Evolutionary conservation across 768 basidiomycete genomes (phyloP).

Genomic region (Lactarius sanguifluus): DNA sequence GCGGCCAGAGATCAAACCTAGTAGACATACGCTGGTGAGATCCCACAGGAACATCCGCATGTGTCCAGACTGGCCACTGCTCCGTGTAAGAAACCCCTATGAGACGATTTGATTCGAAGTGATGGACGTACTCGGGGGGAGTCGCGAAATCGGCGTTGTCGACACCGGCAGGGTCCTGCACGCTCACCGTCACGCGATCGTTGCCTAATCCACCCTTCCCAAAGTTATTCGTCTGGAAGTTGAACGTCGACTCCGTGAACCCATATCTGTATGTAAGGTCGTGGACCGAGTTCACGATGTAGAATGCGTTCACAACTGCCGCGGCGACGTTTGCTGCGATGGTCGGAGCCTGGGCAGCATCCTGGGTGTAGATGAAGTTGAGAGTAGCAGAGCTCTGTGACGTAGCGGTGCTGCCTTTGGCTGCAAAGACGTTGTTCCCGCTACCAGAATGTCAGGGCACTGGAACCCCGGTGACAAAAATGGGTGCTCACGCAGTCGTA

Average conservation of each 20-base stretch:
- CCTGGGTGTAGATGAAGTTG: slow-evolving; percentile 44
- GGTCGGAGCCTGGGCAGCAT: slow-evolving; percentile 40
- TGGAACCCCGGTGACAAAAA: neutral
- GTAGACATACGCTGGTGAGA: slow-evolving; percentile 33
- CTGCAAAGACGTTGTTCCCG: slow-evolving; percentile 43
- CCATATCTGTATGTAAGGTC: slow-evolving; percentile 55
- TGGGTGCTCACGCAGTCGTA: slow-evolving; percentile 31
- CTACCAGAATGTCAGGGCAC: slow-evolving; percentile 22
- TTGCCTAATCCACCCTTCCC: slow-evolving; percentile 49
- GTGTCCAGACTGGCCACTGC: slow-evolving; percentile 40
- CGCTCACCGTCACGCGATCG: slow-evolving; percentile 42
- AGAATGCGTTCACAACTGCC: slow-evolving; percentile 57
- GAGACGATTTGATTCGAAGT: neutral
- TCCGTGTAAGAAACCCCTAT: neutral
- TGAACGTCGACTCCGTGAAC: slow-evolving; percentile 58
- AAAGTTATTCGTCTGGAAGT: slow-evolving; percentile 60
- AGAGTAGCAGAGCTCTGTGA: slow-evolving; percentile 41
- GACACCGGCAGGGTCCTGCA: no score
- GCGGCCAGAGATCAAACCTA: slow-evolving; percentile 19
- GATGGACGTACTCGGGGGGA: no score
- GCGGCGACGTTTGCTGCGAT: slow-evolving; percentile 51
- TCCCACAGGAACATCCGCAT: slow-evolving; percentile 45
- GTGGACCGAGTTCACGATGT: slow-evolving; percentile 36
- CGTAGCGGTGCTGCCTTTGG: slow-evolving; percentile 36
- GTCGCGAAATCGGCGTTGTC: no score